Conservation (phyloP, 2,329 filamentous ascomycete genomes). For the Calonectria crousiana region DNA sequence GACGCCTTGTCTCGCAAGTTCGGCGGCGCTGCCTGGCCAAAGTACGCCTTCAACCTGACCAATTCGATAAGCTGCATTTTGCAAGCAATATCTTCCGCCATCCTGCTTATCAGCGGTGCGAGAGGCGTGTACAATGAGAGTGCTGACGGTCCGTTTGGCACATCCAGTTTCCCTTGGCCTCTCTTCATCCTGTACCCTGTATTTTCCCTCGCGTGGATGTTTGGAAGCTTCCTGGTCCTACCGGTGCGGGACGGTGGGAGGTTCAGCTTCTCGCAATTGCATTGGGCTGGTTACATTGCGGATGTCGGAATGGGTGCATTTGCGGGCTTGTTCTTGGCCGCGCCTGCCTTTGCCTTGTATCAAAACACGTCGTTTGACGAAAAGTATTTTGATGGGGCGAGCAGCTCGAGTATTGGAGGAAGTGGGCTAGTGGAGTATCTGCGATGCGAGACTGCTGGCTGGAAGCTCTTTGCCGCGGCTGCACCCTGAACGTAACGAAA, state of each 20-base stretch:
- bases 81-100: background rate
- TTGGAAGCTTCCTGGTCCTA: background rate
- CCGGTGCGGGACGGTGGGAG: background rate
- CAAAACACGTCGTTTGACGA: background rate
- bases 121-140: background rate
- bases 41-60: background rate
- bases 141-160: background rate
- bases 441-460: background rate
- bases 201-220: background rate
- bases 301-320: background rate
- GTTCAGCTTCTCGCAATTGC: background rate
- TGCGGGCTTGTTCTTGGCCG: background rate
- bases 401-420: background rate
- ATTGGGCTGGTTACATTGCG: background rate
- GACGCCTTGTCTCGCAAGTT: background rate
- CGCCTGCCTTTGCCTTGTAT: background rate
- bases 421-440: background rate
- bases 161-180: background rate
- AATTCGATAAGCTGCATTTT: background rate
- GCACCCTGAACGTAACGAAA: background rate
- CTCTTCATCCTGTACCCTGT: background rate
- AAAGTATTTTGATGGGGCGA: background rate
- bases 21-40: background rate
- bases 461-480: background rate
- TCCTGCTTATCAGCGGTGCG: background rate